Evolutionary conservation across 75 land plant genomes (phyloP).

Genomic region (Selaginella tamariscina): DNA sequence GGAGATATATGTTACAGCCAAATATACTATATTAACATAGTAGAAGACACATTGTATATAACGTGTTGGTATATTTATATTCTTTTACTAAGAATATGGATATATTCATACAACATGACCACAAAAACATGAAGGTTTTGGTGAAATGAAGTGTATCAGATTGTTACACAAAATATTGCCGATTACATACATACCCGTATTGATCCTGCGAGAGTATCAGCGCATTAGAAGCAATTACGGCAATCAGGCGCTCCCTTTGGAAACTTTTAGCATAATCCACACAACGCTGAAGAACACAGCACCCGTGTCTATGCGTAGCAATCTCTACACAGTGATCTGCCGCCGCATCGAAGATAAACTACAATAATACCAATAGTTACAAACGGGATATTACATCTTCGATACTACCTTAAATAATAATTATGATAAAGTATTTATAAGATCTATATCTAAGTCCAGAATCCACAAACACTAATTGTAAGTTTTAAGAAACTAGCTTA

Average conservation of each 20-base stretch:
- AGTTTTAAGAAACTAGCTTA: too few relatives aligned
- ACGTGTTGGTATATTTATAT: too few relatives aligned
- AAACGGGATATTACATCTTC: too few relatives aligned
- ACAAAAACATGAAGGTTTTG: neutral
- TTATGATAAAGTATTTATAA: too few relatives aligned
- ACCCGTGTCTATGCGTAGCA: conserved; percentile 17
- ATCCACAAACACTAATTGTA: too few relatives aligned
- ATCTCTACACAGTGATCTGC: conserved; percentile 16
- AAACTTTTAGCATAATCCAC: conserved; percentile 5
- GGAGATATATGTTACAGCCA: neutral
- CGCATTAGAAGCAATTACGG: conserved; percentile 17
- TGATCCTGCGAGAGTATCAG: conserved; percentile 15
- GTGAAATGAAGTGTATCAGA: neutral
- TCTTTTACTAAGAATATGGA: too few relatives aligned
- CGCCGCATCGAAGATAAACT: conserved; percentile 15
- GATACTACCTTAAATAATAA: too few relatives aligned
- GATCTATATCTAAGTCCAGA: too few relatives aligned
- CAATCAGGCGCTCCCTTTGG: neutral
- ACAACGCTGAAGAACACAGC: conserved; percentile 1
- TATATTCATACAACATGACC: neutral
- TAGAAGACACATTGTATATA: too few relatives aligned
- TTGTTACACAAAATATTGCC: too few relatives aligned
- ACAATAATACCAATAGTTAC: neutral
- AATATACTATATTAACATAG: neutral
- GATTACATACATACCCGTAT: conserved; percentile 16